phyloP scores from a whole-genome alignment of 164 flowering plant species.

The Litsea cubeba region DNA sequence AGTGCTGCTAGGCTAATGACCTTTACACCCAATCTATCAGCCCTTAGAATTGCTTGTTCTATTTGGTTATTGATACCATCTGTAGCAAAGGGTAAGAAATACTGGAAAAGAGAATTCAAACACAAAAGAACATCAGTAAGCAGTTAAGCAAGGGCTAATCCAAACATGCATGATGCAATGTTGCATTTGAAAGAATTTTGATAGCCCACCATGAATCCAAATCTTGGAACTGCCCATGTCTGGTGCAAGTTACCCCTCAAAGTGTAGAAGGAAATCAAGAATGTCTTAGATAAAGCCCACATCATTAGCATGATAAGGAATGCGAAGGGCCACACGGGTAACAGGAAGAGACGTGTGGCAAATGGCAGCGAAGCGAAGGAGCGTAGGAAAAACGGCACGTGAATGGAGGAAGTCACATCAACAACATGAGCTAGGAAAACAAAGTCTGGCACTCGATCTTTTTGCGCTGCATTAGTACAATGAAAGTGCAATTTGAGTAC shows the following conservation, averaged over 20 bases:
- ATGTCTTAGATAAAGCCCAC: conserved; percentile 74
- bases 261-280: conserved; percentile 50
- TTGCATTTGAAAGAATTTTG: neutral
- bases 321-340: conserved; percentile 53
- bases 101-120: conserved; percentile 40
- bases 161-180: neutral
- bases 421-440: conserved; percentile 86
- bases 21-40: conserved; percentile 72
- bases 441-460: conserved; percentile 57
- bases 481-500: neutral
- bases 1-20: conserved; percentile 94
- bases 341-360: conserved; percentile 32
- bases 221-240: conserved; percentile 82
- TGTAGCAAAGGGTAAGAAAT: conserved; percentile 79
- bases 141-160: neutral
- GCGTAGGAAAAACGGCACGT: conserved; percentile 58
- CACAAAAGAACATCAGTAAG: neutral
- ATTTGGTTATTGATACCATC: conserved; percentile 79
- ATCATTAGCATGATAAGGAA: conserved; percentile 41
- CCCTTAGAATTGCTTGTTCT: conserved; percentile 79
- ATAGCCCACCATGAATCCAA: conserved; percentile 73
- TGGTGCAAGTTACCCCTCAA: conserved; percentile 57
- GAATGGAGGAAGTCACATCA: conserved; percentile 59
- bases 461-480: conserved; percentile 34
- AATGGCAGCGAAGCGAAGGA: conserved; percentile 55